phyloP scores from a whole-genome alignment of 2,329 filamentous ascomycete genomes.

The Lasiodiplodia gonubiensis region DNA sequence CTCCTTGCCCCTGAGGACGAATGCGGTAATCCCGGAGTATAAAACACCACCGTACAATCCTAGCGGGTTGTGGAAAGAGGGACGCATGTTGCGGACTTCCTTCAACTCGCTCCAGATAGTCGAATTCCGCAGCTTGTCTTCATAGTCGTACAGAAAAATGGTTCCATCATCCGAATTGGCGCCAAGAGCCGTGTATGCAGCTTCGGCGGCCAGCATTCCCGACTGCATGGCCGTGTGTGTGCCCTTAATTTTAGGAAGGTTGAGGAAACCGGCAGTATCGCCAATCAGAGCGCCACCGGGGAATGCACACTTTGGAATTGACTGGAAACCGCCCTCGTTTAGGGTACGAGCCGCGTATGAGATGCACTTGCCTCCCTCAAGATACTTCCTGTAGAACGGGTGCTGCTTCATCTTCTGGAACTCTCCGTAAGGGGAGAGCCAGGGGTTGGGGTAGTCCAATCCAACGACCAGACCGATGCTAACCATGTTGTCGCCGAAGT shows the following conservation, averaged over 20 bases:
- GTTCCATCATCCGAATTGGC: slow-evolving; percentile 58
- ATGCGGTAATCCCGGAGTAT: slow-evolving; percentile 94
- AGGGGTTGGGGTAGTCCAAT: slow-evolving; percentile 95
- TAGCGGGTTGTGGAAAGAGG: slow-evolving; percentile 86
- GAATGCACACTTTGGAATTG: slow-evolving; percentile 95
- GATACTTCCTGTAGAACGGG: slow-evolving; percentile 80
- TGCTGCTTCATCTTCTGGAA: slow-evolving; percentile 99
- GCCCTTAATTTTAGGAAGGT: slow-evolving; percentile 98
- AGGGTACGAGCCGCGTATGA: slow-evolving; percentile 93
- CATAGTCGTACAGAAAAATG: slow-evolving; percentile 93
- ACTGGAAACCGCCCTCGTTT: slow-evolving; percentile 95
- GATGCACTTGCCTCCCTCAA: slow-evolving; percentile 97
- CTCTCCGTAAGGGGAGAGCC: slow-evolving; percentile 92
- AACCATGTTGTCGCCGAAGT: slow-evolving; percentile 97
- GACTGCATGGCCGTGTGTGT: slow-evolving; percentile 98
- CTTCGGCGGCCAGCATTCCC: slow-evolving; percentile 94
- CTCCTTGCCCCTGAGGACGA: slow-evolving; percentile 78
- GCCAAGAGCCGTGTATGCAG: slow-evolving; percentile 77
- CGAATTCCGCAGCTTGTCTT: slow-evolving; percentile 83
- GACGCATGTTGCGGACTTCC: slow-evolving; percentile 96
- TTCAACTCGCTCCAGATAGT: slow-evolving; percentile 93
- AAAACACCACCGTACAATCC: slow-evolving; percentile 87
- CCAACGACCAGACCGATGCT: slow-evolving; percentile 90
- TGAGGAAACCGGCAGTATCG: slow-evolving; percentile 94
- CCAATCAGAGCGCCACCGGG: slow-evolving; percentile 94